These are phyloP conservation scores for Carex myosuroides DNA, from an alignment of 176 grass and related monocot genomes.

Conservation along the genomic window DNA sequence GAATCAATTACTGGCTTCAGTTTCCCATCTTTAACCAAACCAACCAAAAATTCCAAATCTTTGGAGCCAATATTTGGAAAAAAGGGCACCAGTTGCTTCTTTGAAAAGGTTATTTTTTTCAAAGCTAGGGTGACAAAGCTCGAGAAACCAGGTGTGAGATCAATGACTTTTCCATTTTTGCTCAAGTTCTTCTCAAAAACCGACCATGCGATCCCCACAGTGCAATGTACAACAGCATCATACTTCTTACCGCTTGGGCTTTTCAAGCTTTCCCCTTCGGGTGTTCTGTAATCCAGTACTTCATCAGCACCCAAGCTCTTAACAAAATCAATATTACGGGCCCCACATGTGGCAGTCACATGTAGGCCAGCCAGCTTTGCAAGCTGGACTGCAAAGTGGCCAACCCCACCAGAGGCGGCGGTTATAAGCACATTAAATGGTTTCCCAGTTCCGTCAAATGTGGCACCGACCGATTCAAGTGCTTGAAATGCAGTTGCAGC, in stretches of 20 bases:
- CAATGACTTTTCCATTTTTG: neutral
- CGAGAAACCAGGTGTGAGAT: neutral
- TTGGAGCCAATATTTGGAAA: neutral
- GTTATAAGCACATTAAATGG: constrained; percentile 4
- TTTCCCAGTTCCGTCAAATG: constrained; percentile 49
- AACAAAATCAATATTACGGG: constrained; percentile 35
- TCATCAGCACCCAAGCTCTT: constrained; percentile 35
- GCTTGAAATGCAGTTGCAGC: constrained; percentile 33
- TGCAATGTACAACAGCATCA: constrained; percentile 34
- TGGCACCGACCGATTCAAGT: constrained; percentile 27
- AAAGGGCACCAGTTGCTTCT: neutral
- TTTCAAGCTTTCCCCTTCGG: constrained; percentile 17
- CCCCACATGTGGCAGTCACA: constrained; percentile 38
- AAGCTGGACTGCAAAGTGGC: constrained; percentile 19
- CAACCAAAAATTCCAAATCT: constrained; percentile 13
- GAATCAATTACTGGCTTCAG: constrained; percentile 33
- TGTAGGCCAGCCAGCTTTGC: constrained; percentile 6
- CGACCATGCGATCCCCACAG: constrained; percentile 23
- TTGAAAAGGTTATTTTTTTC: neutral
- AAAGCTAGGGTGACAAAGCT: neutral
- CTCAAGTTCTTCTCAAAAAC: constrained; percentile 18
- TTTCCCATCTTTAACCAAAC: constrained; percentile 7
- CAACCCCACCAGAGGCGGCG: constrained; percentile 15
- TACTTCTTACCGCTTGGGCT: constrained; percentile 36
- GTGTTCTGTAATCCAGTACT: constrained; percentile 35